phyloP scores from a whole-genome alignment of 2,329 filamentous ascomycete genomes.

The Diplodia scrobiculata region DNA sequence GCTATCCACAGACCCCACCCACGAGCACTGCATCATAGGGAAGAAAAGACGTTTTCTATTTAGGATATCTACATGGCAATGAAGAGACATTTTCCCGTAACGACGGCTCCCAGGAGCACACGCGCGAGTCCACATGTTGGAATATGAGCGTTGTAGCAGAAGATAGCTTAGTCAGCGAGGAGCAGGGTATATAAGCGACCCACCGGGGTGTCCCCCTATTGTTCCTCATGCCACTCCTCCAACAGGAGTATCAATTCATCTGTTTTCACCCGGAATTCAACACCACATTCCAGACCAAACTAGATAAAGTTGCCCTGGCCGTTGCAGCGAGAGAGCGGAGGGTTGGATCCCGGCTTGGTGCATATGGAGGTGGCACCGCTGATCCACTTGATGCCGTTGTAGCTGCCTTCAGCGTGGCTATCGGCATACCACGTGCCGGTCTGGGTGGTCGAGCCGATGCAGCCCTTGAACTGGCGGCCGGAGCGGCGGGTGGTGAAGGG shows the following conservation, averaged over 20 bases:
- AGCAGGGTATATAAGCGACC: too few relatives aligned
- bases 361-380: slow-evolving; percentile 32
- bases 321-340: slow-evolving; percentile 33
- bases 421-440: slow-evolving; percentile 34
- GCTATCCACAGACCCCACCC: too few relatives aligned
- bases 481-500: slow-evolving; percentile 33
- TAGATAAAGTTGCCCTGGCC: slow-evolving; percentile 29
- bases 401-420: slow-evolving; percentile 28
- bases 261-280: too few relatives aligned
- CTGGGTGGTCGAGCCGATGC: slow-evolving; percentile 30
- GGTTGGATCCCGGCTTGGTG: slow-evolving; percentile 29
- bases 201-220: too few relatives aligned
- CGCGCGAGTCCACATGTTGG: neutral
- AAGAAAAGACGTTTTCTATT: too few relatives aligned
- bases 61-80: neutral
- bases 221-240: too few relatives aligned
- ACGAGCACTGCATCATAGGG: too few relatives aligned
- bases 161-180: too few relatives aligned
- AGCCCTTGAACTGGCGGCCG: slow-evolving; percentile 32
- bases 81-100: neutral
- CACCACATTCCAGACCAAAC: neutral
- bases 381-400: slow-evolving; percentile 32
- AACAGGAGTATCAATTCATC: too few relatives aligned
- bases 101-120: neutral
- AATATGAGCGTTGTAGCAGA: too few relatives aligned